Base-by-base conservation (phyloP, 306 rosid genomes). In the Medicago truncatula region DNA sequence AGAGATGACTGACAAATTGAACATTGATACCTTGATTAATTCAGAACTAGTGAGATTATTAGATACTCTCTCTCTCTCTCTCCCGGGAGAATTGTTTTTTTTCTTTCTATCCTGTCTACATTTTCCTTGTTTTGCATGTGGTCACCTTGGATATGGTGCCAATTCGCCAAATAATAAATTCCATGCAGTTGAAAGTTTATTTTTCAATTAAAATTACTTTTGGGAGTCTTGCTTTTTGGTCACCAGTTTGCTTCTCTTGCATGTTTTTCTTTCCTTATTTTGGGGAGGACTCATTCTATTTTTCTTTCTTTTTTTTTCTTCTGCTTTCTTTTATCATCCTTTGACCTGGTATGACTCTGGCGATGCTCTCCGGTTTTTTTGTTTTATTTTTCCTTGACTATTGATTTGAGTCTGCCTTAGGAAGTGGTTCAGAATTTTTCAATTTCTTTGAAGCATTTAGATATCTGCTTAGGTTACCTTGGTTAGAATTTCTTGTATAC, bases 101-200 rank as follows among this genome's bases (percentile, higher is more conserved):
- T 8, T 40, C 7, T 34, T 34, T 34, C 7, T 34, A 34, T 34
- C 38, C 41, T 21, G 58, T 23, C 73, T 28, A 50, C 52, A 40
- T 52, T 50, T 39, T n/a, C 66, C 58, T 78, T 8, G 56, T 50
- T 66, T 52, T 52, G 6, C 58, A 63, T 53, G 28, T 43, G 39
- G 73, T 23, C 34, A 67, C 54, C 62, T 79, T 41, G 60, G 28
- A 66, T 56, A 12, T 46, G 34, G 69, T 40, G 52, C 73, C 38
- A 66, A 58, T 40, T 9, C 41, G 52, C 60, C 66, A 66, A 47
- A 53, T 9, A 65, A 73, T 64, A 75, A 64, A 64, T 64, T 52
- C 56, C 43, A 20, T 54, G 38, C 23, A 56, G 57, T 50, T 36
- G 15, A 78, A 49, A 59, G 39, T 59, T 59, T 59, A 59, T 59